These are phyloP conservation scores for Lepiota subincarnata DNA, from an alignment of 768 basidiomycete genomes.

Conservation along the genomic window DNA sequence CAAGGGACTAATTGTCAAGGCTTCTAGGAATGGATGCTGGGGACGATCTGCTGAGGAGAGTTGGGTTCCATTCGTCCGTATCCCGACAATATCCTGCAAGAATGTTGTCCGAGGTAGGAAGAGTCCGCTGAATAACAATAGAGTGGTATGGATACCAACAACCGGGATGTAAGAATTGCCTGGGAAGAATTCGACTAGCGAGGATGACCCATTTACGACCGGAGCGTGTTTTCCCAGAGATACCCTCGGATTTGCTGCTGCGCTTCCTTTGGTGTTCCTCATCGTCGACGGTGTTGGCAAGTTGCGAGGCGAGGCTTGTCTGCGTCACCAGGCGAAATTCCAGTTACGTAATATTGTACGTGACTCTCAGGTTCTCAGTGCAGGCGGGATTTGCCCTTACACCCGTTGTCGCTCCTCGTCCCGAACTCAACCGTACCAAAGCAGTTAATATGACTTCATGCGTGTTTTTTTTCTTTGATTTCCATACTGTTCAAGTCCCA, in stretches of 20 bases:
- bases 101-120: slow-evolving; percentile 64
- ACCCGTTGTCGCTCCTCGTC: not conserved
- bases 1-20: slow-evolving; percentile 58
- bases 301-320: not conserved
- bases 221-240: not conserved
- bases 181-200: slow-evolving; percentile 1
- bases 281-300: not conserved
- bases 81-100: slow-evolving; percentile 33
- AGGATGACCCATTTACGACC: not conserved
- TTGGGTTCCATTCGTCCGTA: slow-evolving; percentile 26
- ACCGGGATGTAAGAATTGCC: slow-evolving; percentile 48
- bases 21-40: slow-evolving; percentile 65
- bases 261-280: not conserved
- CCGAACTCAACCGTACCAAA: not conserved
- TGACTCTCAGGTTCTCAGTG: not conserved
- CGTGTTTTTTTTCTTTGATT: too few species aligned
- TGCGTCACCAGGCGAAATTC: not conserved
- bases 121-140: slow-evolving; percentile 62
- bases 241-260: not conserved
- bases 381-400: not conserved
- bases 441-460: not conserved
- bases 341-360: not conserved
- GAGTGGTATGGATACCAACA: slow-evolving; percentile 62
- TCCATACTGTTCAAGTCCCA: not conserved
- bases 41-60: slow-evolving; percentile 54